phyloP scores from a whole-genome alignment of 2,329 filamentous ascomycete genomes.

The Verruconis gallopava region DNA sequence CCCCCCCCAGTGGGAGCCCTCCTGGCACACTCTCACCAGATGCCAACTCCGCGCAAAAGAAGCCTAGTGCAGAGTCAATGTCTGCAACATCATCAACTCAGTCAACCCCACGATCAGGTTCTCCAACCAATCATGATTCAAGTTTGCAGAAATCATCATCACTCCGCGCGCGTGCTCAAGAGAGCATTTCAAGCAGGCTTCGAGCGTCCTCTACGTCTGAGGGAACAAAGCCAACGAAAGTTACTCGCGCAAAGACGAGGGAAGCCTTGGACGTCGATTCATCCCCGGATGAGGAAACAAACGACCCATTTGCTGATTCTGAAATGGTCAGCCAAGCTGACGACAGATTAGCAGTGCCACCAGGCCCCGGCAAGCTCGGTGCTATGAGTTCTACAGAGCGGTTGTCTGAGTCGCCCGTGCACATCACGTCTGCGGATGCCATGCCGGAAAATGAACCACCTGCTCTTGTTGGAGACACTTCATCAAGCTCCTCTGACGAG shows the following conservation, averaged over 20 bases:
- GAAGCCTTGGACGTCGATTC: constrained; percentile 58
- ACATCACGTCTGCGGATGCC: constrained; percentile 39
- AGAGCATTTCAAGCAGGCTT: constrained; percentile 20
- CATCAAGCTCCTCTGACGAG: constrained; percentile 19
- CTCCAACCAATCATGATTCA: not conserved
- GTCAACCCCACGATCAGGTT: not conserved
- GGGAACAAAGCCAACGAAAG: constrained; percentile 43
- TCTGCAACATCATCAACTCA: not conserved
- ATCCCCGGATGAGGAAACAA: constrained; percentile 32
- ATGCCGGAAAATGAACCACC: constrained; percentile 35
- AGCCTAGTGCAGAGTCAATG: constrained; percentile 5
- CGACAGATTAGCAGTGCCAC: constrained; percentile 8
- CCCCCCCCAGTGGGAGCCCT: constrained; percentile 17
- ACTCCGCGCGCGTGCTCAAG: constrained; percentile 15
- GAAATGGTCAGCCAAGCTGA: constrained; percentile 20
- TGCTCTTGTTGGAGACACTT: constrained; percentile 56
- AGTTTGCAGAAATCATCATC: constrained; percentile 13
- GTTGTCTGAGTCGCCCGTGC: constrained; percentile 54
- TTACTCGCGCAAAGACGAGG: constrained; percentile 46
- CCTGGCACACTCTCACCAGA: constrained; percentile 21
- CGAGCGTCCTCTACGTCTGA: constrained; percentile 26
- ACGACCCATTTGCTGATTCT: constrained; percentile 30
- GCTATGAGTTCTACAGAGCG: constrained; percentile 25
- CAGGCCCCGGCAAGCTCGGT: constrained; percentile 7
- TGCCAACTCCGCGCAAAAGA: constrained; percentile 12